These are phyloP conservation scores for Spinellus fusiger DNA, from an alignment of 192 early-diverging fungal species.

Conservation along the genomic window DNA sequence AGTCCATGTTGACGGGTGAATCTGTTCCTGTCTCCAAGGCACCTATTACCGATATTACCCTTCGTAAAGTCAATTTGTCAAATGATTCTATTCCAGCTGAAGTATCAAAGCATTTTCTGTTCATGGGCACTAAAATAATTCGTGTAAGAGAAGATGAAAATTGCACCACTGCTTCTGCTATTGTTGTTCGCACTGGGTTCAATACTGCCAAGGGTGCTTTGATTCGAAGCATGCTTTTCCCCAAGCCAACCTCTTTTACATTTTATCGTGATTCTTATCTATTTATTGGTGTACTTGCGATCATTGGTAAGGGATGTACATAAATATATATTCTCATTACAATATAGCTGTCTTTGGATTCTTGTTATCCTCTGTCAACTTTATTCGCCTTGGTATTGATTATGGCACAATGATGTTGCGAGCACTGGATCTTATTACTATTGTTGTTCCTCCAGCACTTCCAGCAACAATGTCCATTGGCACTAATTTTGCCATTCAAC, in stretches of 20 bases:
- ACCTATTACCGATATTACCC: conserved; percentile 60
- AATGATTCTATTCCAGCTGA: conserved; percentile 68
- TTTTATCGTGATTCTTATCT: conserved; percentile 97
- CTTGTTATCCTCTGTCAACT: conserved; percentile 81
- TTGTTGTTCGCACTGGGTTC: conserved; percentile 90
- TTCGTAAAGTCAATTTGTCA: conserved; percentile 61
- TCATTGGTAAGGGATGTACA: conserved; percentile 49
- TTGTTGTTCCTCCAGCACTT: conserved; percentile 93
- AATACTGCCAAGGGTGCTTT: conserved; percentile 96
- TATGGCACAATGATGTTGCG: conserved; percentile 70
- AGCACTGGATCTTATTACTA: conserved; percentile 95
- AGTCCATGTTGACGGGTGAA: conserved; percentile 97
- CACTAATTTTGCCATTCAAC: conserved; percentile 87
- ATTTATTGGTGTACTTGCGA: conserved; percentile 87
- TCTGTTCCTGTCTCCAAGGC: conserved; percentile 90
- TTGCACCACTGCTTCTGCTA: conserved; percentile 61
- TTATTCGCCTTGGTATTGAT: conserved; percentile 72
- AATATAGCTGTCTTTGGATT: conserved; percentile 68
- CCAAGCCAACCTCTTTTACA: conserved; percentile 92
- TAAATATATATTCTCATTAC: background rate
- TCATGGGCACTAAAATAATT: conserved; percentile 90
- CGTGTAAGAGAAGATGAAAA: conserved; percentile 58
- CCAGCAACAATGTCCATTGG: conserved; percentile 98
- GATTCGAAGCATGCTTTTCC: conserved; percentile 93
- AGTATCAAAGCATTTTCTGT: conserved; percentile 82